Conservation (phyloP, 1,139 yeast species). For the Geotrichum carabidarum region DNA sequence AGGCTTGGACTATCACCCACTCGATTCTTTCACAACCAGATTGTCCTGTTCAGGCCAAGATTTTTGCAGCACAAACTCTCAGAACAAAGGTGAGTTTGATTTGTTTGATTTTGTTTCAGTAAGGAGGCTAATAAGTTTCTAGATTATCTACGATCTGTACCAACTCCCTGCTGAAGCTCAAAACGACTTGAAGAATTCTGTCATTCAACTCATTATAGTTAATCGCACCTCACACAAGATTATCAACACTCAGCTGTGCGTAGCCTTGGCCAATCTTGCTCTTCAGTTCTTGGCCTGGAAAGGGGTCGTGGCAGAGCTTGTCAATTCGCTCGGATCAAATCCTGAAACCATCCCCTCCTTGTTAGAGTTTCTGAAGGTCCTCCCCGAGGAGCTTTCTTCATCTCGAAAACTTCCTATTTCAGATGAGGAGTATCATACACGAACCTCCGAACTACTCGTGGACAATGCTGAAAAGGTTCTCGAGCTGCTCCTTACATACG, state of each 20-base stretch:
- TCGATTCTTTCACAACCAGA: conserved; percentile 30
- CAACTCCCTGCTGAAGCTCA: conserved; percentile 61
- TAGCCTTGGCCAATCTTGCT: conserved; percentile 76
- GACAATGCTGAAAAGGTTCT: conserved; percentile 68
- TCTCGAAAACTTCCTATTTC: conserved; percentile 72
- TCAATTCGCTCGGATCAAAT: conserved; percentile 44
- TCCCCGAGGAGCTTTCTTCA: conserved; percentile 88
- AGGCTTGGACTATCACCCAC: conserved; percentile 41
- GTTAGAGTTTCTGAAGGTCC: conserved; percentile 72
- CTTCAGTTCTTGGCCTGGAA: conserved; percentile 73
- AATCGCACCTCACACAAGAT: conserved; percentile 43
- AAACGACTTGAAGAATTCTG: conserved; percentile 54
- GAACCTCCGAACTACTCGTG: conserved; percentile 60
- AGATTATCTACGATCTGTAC: conserved; percentile 69
- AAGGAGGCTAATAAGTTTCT: conserved; percentile 4
- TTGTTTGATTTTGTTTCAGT: not conserved
- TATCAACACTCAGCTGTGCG: conserved; percentile 72
- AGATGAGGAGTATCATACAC: conserved; percentile 67
- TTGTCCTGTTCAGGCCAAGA: conserved; percentile 44
- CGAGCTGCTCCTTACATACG: conserved; percentile 43
- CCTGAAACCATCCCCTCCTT: conserved; percentile 43
- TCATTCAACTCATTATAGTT: conserved; percentile 48
- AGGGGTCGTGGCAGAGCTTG: conserved; percentile 64
- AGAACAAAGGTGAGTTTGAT: conserved; percentile 54
- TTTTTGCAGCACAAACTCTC: conserved; percentile 88